Evolutionary conservation across 2,329 filamentous ascomycete species (phyloP).

Genomic region (Cercospora sp.): DNA sequence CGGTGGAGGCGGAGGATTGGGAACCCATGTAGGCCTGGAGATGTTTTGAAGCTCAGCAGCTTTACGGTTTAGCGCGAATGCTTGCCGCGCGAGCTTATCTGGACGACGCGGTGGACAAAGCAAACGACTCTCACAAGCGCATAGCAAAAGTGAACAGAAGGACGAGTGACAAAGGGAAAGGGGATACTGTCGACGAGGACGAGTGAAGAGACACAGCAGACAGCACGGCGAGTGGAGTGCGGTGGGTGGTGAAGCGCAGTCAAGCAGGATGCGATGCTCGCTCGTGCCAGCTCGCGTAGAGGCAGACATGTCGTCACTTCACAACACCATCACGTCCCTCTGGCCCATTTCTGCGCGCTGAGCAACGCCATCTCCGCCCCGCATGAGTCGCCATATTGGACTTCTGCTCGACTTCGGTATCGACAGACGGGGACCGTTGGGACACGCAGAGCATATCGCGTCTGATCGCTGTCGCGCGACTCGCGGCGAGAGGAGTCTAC

Average conservation of each 20-base stretch:
- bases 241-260: background rate
- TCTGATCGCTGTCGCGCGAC: background rate
- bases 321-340: background rate
- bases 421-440: background rate
- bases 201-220: background rate
- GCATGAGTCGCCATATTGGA: background rate
- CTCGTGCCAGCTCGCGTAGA: background rate
- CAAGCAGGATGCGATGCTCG: background rate
- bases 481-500: background rate
- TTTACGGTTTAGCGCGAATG: background rate
- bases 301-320: background rate
- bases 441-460: background rate
- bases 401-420: background rate
- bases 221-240: background rate
- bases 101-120: background rate
- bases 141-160: background rate
- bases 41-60: conserved; percentile 2
- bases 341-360: background rate
- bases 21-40: conserved; percentile 2
- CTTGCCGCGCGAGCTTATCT: background rate
- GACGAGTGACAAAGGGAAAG: background rate
- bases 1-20: conserved; percentile 3
- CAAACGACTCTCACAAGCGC: conserved; percentile 1
- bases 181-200: background rate
- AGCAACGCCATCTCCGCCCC: background rate